Percentiles rank a stretch among this genome's conserved stretches.
These are phyloP conservation scores for Colletotrichum melonis DNA, from an alignment of 2,329 filamentous ascomycete species.

Conservation along the genomic window DNA sequence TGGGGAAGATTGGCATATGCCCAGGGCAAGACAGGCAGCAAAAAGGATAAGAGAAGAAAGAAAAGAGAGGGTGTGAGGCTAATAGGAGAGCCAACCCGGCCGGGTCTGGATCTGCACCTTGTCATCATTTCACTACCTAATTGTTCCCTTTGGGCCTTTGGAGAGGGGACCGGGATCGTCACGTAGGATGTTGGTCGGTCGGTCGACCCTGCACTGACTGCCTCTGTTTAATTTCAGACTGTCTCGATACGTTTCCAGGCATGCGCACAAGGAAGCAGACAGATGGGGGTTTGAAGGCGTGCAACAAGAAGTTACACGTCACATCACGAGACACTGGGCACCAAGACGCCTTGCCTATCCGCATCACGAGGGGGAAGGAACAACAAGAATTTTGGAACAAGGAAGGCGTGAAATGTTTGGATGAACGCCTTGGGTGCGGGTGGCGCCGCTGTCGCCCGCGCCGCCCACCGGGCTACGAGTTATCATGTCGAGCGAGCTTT, in stretches of 20 bases:
- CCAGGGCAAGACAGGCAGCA: background rate
- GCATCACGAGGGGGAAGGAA: background rate
- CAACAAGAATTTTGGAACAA: background rate
- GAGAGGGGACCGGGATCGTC: background rate
- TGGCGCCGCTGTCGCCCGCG: conserved; percentile 27
- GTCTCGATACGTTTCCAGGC: background rate
- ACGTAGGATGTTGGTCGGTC: background rate
- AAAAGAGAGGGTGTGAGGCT: background rate
- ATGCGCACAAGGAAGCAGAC: too few relatives aligned
- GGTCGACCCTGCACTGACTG: background rate
- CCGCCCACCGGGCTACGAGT: background rate
- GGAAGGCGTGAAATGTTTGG: background rate
- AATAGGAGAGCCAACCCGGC: background rate
- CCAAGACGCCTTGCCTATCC: background rate
- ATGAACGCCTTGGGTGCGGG: conserved; percentile 14
- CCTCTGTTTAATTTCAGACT: background rate
- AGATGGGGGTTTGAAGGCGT: background rate
- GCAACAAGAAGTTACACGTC: background rate
- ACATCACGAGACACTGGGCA: background rate
- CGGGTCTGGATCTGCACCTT: background rate
- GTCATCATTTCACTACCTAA: background rate
- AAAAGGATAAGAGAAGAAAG: background rate
- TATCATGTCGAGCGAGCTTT: background rate
- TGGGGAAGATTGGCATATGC: background rate
- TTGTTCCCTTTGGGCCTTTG: background rate